These are phyloP conservation scores for Rhizophagus sp. DNA, from an alignment of 192 early-diverging fungal genomes.

Conservation along the genomic window DNA sequence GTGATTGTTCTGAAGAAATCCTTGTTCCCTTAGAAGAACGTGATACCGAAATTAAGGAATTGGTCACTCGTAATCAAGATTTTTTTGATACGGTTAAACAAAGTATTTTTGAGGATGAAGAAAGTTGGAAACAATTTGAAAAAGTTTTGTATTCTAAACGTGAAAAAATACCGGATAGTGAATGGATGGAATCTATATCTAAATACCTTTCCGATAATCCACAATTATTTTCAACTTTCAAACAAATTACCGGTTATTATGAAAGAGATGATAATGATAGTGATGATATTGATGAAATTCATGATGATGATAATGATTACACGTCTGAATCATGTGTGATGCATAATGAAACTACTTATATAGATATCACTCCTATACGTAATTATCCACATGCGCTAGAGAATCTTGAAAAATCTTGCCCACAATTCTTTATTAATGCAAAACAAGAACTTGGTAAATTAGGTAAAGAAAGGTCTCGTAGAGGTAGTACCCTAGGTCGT, in stretches of 20 bases:
- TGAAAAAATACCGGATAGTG: slow-evolving; percentile 30
- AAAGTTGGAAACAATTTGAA: slow-evolving; percentile 37
- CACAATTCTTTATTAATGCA: slow-evolving; percentile 45
- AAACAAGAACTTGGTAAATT: slow-evolving; percentile 4
- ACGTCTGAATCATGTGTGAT: neutral
- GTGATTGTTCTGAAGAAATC: neutral
- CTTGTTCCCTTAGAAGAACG: neutral
- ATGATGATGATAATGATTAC: slow-evolving; percentile 16
- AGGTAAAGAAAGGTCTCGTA: neutral
- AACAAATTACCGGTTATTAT: slow-evolving; percentile 42
- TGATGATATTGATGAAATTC: neutral
- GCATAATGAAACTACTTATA: slow-evolving; percentile 6
- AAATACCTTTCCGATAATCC: slow-evolving; percentile 27
- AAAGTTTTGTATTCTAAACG: slow-evolving; percentile 32
- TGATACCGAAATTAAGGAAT: slow-evolving; percentile 8
- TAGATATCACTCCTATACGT: slow-evolving; percentile 35
- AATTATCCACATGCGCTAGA: slow-evolving; percentile 30
- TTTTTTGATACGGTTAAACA: slow-evolving; percentile 30
- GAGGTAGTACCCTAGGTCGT: neutral
- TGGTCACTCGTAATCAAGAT: neutral
- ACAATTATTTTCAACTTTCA: slow-evolving; percentile 36
- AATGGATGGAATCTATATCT: slow-evolving; percentile 36
- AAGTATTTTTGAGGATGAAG: slow-evolving; percentile 31
- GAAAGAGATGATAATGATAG: slow-evolving; percentile 30
- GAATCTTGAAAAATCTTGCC: slow-evolving; percentile 26